Percentiles rank a stretch among this genome's conserved stretches.
These are phyloP conservation scores for Diaporthe nobilis DNA, from an alignment of 2,329 filamentous ascomycete species.

Conservation along the genomic window DNA sequence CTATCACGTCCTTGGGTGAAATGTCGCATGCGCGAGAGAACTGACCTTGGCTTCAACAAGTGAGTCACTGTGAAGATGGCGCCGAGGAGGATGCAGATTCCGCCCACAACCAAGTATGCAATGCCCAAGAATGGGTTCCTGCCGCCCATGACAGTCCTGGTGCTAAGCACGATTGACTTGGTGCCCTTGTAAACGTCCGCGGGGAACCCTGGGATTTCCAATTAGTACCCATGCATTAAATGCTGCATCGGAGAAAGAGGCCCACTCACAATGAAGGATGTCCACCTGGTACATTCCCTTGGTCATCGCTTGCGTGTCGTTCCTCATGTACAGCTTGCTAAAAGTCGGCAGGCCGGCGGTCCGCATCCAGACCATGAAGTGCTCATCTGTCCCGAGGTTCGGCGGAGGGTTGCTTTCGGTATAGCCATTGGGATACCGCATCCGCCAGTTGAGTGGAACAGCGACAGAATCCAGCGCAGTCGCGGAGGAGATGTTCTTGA, in stretches of 20 bases:
- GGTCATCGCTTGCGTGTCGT: slow-evolving; percentile 78
- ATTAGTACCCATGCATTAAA: slow-evolving; percentile 36
- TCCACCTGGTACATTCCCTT: slow-evolving; percentile 82
- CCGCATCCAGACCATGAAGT: slow-evolving; percentile 99
- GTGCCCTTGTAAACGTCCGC: slow-evolving; percentile 85
- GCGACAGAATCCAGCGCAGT: slow-evolving; percentile 77
- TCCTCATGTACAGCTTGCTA: slow-evolving; percentile 91
- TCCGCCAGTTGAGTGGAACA: slow-evolving; percentile 89
- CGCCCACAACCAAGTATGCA: slow-evolving; percentile 93
- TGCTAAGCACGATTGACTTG: slow-evolving; percentile 91
- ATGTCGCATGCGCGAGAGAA: slow-evolving; percentile 39
- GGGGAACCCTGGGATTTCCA: slow-evolving; percentile 77
- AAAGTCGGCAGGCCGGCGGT: slow-evolving; percentile 94
- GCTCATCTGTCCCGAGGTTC: slow-evolving; percentile 80
- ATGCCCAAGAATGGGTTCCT: slow-evolving; percentile 97
- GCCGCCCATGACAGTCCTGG: slow-evolving; percentile 92
- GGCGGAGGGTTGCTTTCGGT: slow-evolving; percentile 75
- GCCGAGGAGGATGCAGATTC: slow-evolving; percentile 91
- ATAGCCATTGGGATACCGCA: slow-evolving; percentile 80
- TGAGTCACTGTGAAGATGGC: slow-evolving; percentile 91
- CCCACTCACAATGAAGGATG: slow-evolving; percentile 81
- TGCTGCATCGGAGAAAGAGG: slow-evolving; percentile 30
- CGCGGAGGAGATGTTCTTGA: slow-evolving; percentile 70
- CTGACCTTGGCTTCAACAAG: slow-evolving; percentile 89
- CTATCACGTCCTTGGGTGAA: not conserved